Conservation (phyloP, 2,329 filamentous ascomycete species). For the Colletotrichum salicis region DNA sequence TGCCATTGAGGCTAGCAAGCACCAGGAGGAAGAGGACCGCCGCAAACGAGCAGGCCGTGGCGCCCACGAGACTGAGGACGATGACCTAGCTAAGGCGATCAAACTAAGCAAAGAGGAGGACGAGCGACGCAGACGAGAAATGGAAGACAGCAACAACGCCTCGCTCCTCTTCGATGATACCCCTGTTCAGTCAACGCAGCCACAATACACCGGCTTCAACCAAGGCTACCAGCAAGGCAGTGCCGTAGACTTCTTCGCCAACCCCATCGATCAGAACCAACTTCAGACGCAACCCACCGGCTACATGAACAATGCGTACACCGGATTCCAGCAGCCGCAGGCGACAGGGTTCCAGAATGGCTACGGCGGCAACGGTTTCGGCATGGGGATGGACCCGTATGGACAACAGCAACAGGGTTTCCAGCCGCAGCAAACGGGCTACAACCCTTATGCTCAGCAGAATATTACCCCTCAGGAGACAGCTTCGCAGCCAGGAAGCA, state of each 20-base stretch:
- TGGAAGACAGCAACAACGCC: conserved; percentile 86
- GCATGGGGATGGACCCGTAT: conserved; percentile 76
- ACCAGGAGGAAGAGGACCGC: conserved; percentile 91
- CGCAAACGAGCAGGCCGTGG: conserved; percentile 74
- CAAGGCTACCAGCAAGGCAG: conserved; percentile 98
- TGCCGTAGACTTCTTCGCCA: conserved; percentile 96
- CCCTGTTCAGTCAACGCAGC: conserved; percentile 62
- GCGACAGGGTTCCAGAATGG: conserved; percentile 69
- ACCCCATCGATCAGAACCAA: conserved; percentile 84
- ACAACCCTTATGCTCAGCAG: conserved; percentile 63
- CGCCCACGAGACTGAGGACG: conserved; percentile 71
- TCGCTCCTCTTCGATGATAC: conserved; percentile 89
- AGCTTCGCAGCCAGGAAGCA: conserved; percentile 79
- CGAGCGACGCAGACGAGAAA: conserved; percentile 84
- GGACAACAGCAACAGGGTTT: conserved; percentile 64
- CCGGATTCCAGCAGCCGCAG: conserved; percentile 55
- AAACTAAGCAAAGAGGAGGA: conserved; percentile 96
- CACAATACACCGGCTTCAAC: conserved; percentile 89
- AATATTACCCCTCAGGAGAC: conserved; percentile 64
- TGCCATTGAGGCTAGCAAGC: conserved; percentile 94
- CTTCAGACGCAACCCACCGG: conserved; percentile 84
- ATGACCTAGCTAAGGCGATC: conserved; percentile 94
- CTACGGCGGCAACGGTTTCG: conserved; percentile 73
- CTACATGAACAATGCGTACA: conserved; percentile 68
- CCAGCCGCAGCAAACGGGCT: conserved; percentile 64